Evolutionary conservation across 306 rosid species (phyloP), one percentile per base, ranked within the genome.

Genomic region (Dryas octopetala): DNA sequence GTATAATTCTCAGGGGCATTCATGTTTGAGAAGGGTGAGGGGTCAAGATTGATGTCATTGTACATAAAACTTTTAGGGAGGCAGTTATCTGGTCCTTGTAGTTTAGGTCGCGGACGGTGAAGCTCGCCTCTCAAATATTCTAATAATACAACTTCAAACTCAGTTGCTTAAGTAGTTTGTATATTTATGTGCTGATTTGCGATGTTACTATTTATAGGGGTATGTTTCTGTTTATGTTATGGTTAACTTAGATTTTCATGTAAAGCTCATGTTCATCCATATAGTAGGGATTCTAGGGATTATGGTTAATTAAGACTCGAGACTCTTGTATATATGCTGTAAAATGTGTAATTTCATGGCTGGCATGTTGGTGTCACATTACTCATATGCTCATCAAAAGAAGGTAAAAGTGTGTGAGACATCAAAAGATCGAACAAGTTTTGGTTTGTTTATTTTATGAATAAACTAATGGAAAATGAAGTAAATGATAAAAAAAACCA

Each of bases 361-460:
- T 57, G 91, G 91, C 38, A 53, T 12, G 6, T 5, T 45, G 90
- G 90, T 48, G 52, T 48, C 55, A 51, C 55, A 51, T 16, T 13
- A 14, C 6, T 51, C 38, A 28, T 14, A 51, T 51, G 55, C 55
- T 14, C 55, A 4, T 59, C 7, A 10, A 59, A 10, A 4, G 63
- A 59, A 59, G 19, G 38, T 23, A 59, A 23, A 59, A 26, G 1
- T 1, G 11, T 26, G 32, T 28, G 38, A 28, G 38, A 28, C 38
- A 28, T 28, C 38, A 28, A 28, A 28, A 28, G 38, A 19, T 19
- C 23, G 23, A 28, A 28, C 38, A 28, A 28, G 1, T 28, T 28
- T 28, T 28, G 38, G 38, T 28, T 28, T 28, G 2, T 28, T 28
- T 28, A 28, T 28, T 28, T 28, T 2, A 28, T 1, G 38, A 28